Base-by-base conservation (phyloP, 2,329 filamentous ascomycete species). In the Calonectria crousiana region DNA sequence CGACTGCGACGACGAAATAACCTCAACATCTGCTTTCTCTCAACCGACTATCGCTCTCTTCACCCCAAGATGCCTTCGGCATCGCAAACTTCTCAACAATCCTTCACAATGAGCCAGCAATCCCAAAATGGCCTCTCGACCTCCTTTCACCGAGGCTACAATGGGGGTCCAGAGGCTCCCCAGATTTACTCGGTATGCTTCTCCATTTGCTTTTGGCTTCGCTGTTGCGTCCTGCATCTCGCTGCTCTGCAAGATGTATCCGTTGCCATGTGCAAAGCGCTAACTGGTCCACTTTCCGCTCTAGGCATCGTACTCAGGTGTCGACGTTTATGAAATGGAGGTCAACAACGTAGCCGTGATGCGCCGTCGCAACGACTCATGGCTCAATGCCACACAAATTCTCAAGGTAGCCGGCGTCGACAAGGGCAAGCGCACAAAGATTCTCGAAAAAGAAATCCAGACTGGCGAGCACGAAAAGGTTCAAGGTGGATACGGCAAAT, bases 251-350 rank as follows among this genome's bases (percentile, higher is more conserved):
- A 67, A 30, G 16, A 52, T 20, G 52, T 20, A 60, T 23, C 51
- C 32, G 36, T 47, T 36, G 53, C 44, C 18, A 44, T 34, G 16
- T 41, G 18, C 71, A 49, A 67, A 73, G 77, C 47, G 71, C 78
- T 78, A 74, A 81, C 75, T 38, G 28, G 23, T 14, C 14, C 51
- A 72, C 14, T 67, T 28, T 47, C 38, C 10, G 67, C 26, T 70
- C 14, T 77, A 92, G 90, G 96, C 96, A 74, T 94, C 97, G 51
- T 98, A 98, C 84, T 98, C 96, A 10, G 95, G 96, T 78, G 95
- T 98, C 58, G 93, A 96, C 75, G 97, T 99, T 20, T 99, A 98
- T 87, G 97, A 99, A 86, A 98, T 98, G 95, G 96, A 98, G 84
- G 94, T 98, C 75, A 97, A 98, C 83, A 92, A 92, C 58, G 89